A percentile compares a stretch with the other conserved stretches of the same genome.
These are phyloP conservation scores for Litchi chinensis DNA, from an alignment of 345 rosid genomes.

Conservation along the genomic window DNA sequence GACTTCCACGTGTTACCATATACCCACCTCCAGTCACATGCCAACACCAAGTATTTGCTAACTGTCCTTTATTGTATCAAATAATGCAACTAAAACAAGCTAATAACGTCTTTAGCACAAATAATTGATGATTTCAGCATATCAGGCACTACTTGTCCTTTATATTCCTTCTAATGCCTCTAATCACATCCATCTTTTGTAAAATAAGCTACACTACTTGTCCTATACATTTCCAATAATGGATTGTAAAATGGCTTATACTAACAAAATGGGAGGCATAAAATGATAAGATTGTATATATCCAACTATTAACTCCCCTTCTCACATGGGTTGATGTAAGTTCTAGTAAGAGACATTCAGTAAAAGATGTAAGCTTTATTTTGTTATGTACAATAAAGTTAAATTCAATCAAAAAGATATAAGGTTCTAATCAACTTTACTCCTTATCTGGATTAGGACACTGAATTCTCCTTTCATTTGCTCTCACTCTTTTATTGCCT, in stretches of 20 bases:
- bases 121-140: background rate
- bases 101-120: background rate
- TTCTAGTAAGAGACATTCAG: background rate
- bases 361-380: background rate
- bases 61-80: slow-evolving; percentile 6
- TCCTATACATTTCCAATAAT: background rate
- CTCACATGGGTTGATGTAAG: slow-evolving; percentile 11
- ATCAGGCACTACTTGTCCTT: slow-evolving; percentile 3
- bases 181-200: background rate
- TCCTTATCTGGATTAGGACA: background rate
- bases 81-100: slow-evolving; percentile 2
- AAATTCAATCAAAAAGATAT: background rate
- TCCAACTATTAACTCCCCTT: background rate
- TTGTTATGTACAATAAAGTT: background rate
- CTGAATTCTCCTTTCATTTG: slow-evolving; percentile 5
- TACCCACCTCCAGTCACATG: slow-evolving; percentile 14
- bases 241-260: background rate
- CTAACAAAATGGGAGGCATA: background rate
- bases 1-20: slow-evolving; percentile 27
- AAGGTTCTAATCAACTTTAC: slow-evolving; percentile 17
- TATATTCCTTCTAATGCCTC: background rate
- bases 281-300: background rate
- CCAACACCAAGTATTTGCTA: background rate
- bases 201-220: background rate
- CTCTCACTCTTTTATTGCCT: background rate